Base-by-base conservation (phyloP, 495 filamentous ascomycete genomes). In the Umbilicaria muhlenbergii region DNA sequence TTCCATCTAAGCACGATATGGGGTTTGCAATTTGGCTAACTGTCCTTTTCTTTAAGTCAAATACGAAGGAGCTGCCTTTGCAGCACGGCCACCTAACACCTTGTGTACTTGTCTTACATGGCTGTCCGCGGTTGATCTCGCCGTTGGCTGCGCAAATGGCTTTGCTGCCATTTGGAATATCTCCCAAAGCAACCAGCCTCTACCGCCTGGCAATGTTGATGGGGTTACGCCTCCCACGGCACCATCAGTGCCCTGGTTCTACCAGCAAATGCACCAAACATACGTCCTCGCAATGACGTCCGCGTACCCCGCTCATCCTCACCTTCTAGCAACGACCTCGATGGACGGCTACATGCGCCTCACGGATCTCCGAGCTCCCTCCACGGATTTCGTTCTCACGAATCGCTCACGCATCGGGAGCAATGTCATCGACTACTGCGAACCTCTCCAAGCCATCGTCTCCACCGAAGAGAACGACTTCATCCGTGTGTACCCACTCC, bases 91-190 rank as follows among this genome's bases (percentile, higher is more conserved):
- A 0, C 56, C 54, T 12, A 48, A 60, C 40, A 73, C 70, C 1
- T 54, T 82, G 32, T 75, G 66, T 50, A 78, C 77, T 11, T 74
- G 66, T 46, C 42, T 82, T 32, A 56, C 68, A 41, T 85, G 80
- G 80, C 59, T 81, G 17, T 79, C 77, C 3, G 58, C 64, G 10
- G 73, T 63, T 37, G 63, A 73, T 38, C 61, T 85, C 40, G 73
- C 71, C n/a, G 70, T 71, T 13, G 76, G 75, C 28, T 75, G 70
- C 40, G 67, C 76, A n/a, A 71, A 74, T 45, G 80, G 80, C 21
- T 70, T 59, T 44, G 63, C 81, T 12, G 72, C 69, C 3, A 57
- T 76, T 39, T 83, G 66, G 60, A 69, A 69, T 52, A 73, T 77
- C 42, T 56, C 47, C 14, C 54, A 55, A 28, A 41, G 12, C 38